Evolutionary conservation across 495 filamentous ascomycete species (phyloP), one percentile per base, ranked within the genome.

Genomic region (Cetradonia linearis): DNA sequence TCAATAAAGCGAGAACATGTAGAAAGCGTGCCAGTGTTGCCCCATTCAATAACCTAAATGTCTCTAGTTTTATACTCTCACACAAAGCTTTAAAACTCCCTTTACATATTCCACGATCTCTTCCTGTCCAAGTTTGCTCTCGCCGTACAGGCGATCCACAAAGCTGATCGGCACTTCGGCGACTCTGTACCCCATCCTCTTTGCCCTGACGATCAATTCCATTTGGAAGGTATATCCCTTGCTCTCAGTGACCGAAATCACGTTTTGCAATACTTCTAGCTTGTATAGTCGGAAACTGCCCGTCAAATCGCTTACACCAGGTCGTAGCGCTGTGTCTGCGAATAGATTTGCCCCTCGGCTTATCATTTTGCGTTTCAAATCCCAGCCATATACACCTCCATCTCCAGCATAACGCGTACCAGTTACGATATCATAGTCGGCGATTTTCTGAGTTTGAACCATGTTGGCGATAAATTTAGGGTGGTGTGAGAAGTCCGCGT

Each of bases 171-270:
- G 93, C 60, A 93, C 91, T 78, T 97, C 93, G 18, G 86, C 87
- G 33, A 98, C 89, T 56, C 79, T 86, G 73, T 79, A 93, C 2
- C 91, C 90, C 86, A 93, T 89, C 16, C 86, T 87, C 79, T 94
- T 95, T 44, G 93, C 93, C 55, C 92, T 80, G 5, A 94, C 89
- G 85, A 89, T 88, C 83, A 88, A 84, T 78, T 96, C 93, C 93
- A 98, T 97, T 83, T 98, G 93, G 79, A 97, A 97, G 30, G 88
- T 92, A 70, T 96, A 98, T 18, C 93, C 93, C 72, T 96, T 91
- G 66, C 88, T 92, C 74, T 94, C 85, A 44, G 91, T 96, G 69
- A 83, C 86, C 68, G 76, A 75, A 65, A 81, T 95, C 55, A 96
- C 88, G 76, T 88, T 88, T 73, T 96, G 81, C 66, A 98, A 74